These are phyloP conservation scores for Phialocephala subalpina DNA, from an alignment of 2,329 filamentous ascomycete genomes.

Conservation along the genomic window DNA sequence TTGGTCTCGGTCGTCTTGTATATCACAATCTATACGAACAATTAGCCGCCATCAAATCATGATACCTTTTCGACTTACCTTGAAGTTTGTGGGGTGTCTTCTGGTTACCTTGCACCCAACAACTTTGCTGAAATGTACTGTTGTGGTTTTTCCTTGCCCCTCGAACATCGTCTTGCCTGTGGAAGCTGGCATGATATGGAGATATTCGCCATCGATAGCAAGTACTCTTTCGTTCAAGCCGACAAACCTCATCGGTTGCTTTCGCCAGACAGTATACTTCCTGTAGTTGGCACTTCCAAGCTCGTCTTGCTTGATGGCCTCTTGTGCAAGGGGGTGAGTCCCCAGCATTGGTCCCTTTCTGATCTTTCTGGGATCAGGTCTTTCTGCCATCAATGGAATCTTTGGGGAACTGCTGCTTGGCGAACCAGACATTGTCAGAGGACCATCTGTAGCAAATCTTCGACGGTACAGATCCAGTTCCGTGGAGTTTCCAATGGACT, in stretches of 20 bases:
- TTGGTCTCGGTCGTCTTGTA: slow-evolving; percentile 81
- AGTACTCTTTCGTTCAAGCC: slow-evolving; percentile 78
- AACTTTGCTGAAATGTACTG: slow-evolving; percentile 83
- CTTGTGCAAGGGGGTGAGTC: slow-evolving; percentile 72
- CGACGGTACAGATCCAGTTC: slow-evolving; percentile 80
- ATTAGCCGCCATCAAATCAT: slow-evolving; percentile 71
- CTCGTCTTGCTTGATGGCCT: slow-evolving; percentile 67
- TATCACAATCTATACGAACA: slow-evolving; percentile 63
- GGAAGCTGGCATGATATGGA: slow-evolving; percentile 81
- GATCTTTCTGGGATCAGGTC: slow-evolving; percentile 52
- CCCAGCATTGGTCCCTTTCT: slow-evolving; percentile 65
- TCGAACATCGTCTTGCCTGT: slow-evolving; percentile 72
- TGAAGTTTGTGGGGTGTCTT: slow-evolving; percentile 82
- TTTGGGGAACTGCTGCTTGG: slow-evolving; percentile 74
- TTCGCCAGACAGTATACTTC: slow-evolving; percentile 81
- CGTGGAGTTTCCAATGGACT: slow-evolving; percentile 76
- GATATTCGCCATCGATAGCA: slow-evolving; percentile 84
- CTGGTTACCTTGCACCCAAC: slow-evolving; percentile 83
- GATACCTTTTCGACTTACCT: slow-evolving; percentile 61
- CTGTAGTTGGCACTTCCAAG: slow-evolving; percentile 69
- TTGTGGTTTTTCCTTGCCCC: slow-evolving; percentile 74
- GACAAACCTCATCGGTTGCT: slow-evolving; percentile 83
- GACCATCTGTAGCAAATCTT: slow-evolving; percentile 78
- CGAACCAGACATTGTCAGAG: slow-evolving; percentile 72
- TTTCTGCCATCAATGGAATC: slow-evolving; percentile 55